Percentiles rank a stretch among this genome's conserved stretches.
phyloP scores from a whole-genome alignment of 177 flowering plant species.

The Vitis hybrid region DNA sequence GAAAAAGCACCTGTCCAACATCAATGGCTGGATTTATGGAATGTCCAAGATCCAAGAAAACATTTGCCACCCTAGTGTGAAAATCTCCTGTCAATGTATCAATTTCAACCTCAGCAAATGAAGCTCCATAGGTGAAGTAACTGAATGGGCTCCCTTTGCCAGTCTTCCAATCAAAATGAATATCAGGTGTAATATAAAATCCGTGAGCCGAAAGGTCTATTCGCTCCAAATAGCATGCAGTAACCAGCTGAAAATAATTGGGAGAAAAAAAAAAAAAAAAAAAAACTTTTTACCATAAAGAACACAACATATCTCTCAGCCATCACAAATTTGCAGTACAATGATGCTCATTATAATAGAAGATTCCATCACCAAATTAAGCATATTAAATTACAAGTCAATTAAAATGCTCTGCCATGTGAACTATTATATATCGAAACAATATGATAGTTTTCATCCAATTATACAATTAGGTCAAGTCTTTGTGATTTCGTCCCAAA shows the following conservation, averaged over 20 bases:
- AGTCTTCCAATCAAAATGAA: slow-evolving; percentile 81
- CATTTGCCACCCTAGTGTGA: slow-evolving; percentile 73
- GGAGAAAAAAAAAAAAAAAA: neutral
- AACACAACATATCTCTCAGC: too few relatives aligned
- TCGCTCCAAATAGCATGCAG: slow-evolving; percentile 69
- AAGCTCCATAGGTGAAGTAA: slow-evolving; percentile 95
- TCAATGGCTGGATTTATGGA: slow-evolving; percentile 97
- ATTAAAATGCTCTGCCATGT: too few relatives aligned
- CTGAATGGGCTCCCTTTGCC: slow-evolving; percentile 80
- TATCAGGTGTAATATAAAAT: slow-evolving; percentile 80
- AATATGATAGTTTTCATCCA: too few relatives aligned
- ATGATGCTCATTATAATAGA: too few relatives aligned
- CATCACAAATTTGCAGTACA: too few relatives aligned
- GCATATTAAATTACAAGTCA: too few relatives aligned
- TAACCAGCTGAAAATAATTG: slow-evolving; percentile 50
- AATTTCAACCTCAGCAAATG: slow-evolving; percentile 95
- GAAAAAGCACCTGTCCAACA: slow-evolving; percentile 83
- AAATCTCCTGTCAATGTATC: slow-evolving; percentile 97
- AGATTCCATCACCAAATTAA: too few relatives aligned
- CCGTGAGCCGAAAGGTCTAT: slow-evolving; percentile 98
- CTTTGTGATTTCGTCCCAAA: too few relatives aligned
- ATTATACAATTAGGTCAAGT: too few relatives aligned
- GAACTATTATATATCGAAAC: too few relatives aligned
- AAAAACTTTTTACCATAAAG: too few relatives aligned
- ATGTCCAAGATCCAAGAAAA: slow-evolving; percentile 86